A percentile compares a stretch with the other conserved stretches of the same genome.
Evolutionary conservation across 345 rosid species (phyloP).

Genomic region (Murraya paniculata): DNA sequence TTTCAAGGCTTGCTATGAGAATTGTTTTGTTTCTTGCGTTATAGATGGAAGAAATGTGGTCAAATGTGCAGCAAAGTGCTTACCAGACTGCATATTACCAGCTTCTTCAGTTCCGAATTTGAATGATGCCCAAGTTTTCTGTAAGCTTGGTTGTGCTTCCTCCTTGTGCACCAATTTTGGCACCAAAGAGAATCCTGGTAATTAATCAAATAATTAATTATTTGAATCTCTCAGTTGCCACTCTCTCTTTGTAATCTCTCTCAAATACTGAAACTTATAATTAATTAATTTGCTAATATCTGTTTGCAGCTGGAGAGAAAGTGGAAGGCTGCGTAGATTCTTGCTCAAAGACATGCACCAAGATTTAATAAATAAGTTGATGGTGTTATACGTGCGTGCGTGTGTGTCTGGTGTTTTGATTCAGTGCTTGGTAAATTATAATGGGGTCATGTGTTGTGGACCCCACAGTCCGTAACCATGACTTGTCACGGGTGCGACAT

Average conservation of each 20-base stretch:
- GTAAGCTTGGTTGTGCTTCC: slow-evolving; percentile 36
- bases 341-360: slow-evolving; percentile 18
- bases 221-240: neutral
- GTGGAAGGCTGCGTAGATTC: slow-evolving; percentile 37
- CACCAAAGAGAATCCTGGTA: slow-evolving; percentile 28
- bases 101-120: neutral
- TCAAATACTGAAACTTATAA: too few species aligned
- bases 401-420: too few species aligned
- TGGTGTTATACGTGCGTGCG: too few species aligned
- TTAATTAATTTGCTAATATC: neutral
- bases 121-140: slow-evolving; percentile 10
- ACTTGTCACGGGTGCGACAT: too few species aligned
- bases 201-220: too few species aligned
- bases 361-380: too few species aligned
- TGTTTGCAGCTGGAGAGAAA: slow-evolving; percentile 30
- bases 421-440: too few species aligned
- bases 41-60: neutral
- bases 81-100: slow-evolving; percentile 25
- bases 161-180: slow-evolving; percentile 30
- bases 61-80: slow-evolving; percentile 15
- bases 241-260: neutral
- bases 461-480: too few species aligned
- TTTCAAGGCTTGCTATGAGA: slow-evolving; percentile 20
- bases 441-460: too few species aligned
- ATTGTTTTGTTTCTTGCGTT: slow-evolving; percentile 22